Conservation (phyloP, 139 green algal genomes). For the Diplosphaera chodatii region DNA sequence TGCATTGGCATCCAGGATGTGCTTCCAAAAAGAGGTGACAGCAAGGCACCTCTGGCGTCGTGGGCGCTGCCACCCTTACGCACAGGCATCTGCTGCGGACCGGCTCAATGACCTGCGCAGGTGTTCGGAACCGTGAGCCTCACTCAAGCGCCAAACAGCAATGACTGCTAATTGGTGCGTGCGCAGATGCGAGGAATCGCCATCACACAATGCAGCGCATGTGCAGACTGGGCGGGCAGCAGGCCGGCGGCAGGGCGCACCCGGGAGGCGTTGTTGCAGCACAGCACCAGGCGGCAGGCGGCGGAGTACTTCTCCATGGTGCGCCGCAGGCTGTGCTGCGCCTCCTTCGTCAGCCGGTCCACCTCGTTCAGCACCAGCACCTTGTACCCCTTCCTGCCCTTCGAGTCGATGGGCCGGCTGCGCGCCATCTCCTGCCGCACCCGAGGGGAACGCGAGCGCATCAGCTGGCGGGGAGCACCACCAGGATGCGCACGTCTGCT, state of each 20-base stretch:
- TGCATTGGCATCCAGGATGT: too few species aligned
- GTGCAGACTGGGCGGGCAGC: too few species aligned
- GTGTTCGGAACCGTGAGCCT: too few species aligned
- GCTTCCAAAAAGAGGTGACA: too few species aligned
- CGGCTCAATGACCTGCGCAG: constrained; percentile 88
- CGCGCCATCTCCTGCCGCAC: constrained; percentile 85
- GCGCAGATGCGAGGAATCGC: too few species aligned
- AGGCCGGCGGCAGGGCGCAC: too few species aligned
- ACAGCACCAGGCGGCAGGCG: constrained; percentile 84
- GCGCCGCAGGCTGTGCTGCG: constrained; percentile 86
- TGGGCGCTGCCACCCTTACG: constrained; percentile 78
- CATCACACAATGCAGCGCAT: too few species aligned
- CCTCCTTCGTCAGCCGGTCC: constrained; percentile 79
- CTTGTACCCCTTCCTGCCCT: constrained; percentile 61
- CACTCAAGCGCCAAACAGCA: too few species aligned
- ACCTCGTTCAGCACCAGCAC: constrained; percentile 95
- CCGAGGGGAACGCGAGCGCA: too few species aligned
- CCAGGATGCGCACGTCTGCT: too few species aligned
- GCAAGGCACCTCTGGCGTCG: constrained; percentile 46
- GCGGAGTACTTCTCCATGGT: constrained; percentile 98
- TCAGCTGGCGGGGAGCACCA: too few species aligned
- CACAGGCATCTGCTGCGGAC: constrained; percentile 88
- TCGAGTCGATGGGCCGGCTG: constrained; percentile 68
- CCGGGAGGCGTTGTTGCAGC: constrained; percentile 81
- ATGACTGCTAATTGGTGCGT: too few species aligned